Percentiles rank a stretch among this genome's conserved stretches.
phyloP scores from a whole-genome alignment of 345 rosid genomes.

The Clarkia xantiana region DNA sequence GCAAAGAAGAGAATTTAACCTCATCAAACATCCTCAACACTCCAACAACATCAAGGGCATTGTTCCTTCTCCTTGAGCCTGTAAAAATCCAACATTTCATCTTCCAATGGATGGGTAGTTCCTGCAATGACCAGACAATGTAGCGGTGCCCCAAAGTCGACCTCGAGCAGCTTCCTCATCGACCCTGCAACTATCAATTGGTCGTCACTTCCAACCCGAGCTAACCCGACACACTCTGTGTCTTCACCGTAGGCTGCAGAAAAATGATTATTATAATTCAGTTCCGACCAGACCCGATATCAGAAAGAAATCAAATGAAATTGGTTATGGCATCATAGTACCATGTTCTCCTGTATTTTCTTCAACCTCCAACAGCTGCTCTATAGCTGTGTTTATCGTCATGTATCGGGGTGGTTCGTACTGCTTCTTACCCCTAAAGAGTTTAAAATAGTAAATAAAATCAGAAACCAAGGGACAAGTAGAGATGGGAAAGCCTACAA shows the following conservation, averaged over 20 bases:
- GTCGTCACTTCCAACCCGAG: slow-evolving; percentile 72
- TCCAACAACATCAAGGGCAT: too few relatives aligned
- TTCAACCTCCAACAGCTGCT: slow-evolving; percentile 86
- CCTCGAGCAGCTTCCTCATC: slow-evolving; percentile 45
- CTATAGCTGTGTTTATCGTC: slow-evolving; percentile 73
- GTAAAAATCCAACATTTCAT: slow-evolving; percentile 79
- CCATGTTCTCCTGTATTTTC: slow-evolving; percentile 41
- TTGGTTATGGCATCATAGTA: neutral
- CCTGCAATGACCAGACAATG: slow-evolving; percentile 84
- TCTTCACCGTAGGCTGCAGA: slow-evolving; percentile 48
- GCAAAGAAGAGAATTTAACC: too few relatives aligned
- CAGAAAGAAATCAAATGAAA: neutral
- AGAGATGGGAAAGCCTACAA: neutral
- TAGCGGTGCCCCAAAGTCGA: slow-evolving; percentile 70
- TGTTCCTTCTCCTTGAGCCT: slow-evolving; percentile 13
- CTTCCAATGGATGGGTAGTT: slow-evolving; percentile 68
- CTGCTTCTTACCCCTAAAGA: slow-evolving; percentile 59
- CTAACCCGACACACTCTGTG: slow-evolving; percentile 64
- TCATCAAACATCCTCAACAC: too few relatives aligned
- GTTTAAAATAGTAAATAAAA: too few relatives aligned
- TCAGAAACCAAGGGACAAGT: neutral
- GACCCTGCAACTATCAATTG: slow-evolving; percentile 70
- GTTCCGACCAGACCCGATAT: neutral
- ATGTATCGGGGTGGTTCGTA: slow-evolving; percentile 84
- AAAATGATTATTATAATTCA: neutral